phyloP scores from a whole-genome alignment of 345 rosid species.

The Carallia brachiata region DNA sequence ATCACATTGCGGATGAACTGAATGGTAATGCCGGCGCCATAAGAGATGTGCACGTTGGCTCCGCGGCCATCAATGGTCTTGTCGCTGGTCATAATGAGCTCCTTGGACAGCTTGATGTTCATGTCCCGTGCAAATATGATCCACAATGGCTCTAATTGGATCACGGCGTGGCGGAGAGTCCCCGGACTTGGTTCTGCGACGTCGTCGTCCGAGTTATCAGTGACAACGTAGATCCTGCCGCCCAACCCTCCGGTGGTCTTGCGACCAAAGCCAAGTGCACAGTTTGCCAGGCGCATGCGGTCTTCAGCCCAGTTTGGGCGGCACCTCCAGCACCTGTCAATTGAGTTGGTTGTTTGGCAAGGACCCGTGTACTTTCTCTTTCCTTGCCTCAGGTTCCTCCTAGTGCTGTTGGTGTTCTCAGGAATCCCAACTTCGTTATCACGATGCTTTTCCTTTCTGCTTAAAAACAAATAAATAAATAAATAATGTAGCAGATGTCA shows the following conservation, averaged over 20 bases:
- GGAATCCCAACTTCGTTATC: background rate
- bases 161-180: conserved; percentile 27
- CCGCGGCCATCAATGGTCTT: conserved; percentile 37
- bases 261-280: conserved; percentile 29
- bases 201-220: conserved; percentile 18
- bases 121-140: conserved; percentile 24
- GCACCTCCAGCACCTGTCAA: conserved; percentile 52
- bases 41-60: conserved; percentile 11
- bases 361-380: background rate
- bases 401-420: conserved; percentile 22
- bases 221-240: conserved; percentile 21
- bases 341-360: conserved; percentile 42
- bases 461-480: too few species aligned
- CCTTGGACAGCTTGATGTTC: conserved; percentile 23
- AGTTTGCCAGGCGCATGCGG: conserved; percentile 30
- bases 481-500: too few species aligned
- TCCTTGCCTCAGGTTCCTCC: conserved; percentile 23
- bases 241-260: conserved; percentile 19
- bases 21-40: conserved; percentile 25
- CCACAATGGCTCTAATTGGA: conserved; percentile 28
- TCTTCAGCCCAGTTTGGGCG: conserved; percentile 30
- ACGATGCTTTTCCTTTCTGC: background rate
- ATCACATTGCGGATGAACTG: conserved; percentile 25
- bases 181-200: conserved; percentile 28
- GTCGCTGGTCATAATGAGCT: conserved; percentile 16